Conservation (phyloP, 2,329 filamentous ascomycete genomes). For the Westerdykella ornata region DNA sequence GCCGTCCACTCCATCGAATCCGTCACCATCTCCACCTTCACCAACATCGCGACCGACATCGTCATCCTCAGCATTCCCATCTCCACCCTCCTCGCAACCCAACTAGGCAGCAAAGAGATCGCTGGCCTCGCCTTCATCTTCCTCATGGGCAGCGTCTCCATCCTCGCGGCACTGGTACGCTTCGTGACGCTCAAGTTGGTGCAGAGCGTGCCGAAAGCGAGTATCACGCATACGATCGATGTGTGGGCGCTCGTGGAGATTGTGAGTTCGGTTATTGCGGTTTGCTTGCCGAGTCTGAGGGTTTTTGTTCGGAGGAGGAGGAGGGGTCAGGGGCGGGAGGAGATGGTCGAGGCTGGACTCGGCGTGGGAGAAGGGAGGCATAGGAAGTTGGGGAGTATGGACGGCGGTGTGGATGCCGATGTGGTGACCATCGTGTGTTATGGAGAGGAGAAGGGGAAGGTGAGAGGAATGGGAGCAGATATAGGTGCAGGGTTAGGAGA, state of each 20-base stretch:
- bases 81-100: slow-evolving; percentile 14
- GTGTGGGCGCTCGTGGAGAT: slow-evolving; percentile 31
- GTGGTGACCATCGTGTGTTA: no score
- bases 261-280: slow-evolving; percentile 21
- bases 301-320: slow-evolving; percentile 15
- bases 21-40: slow-evolving; percentile 25
- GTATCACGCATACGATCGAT: slow-evolving; percentile 31
- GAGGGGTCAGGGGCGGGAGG: background rate
- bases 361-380: no score
- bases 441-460: no score
- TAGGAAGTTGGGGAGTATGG: no score
- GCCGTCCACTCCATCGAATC: slow-evolving; percentile 22
- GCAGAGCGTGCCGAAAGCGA: slow-evolving; percentile 15
- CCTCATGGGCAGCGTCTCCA: slow-evolving; percentile 22
- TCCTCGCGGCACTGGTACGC: slow-evolving; percentile 22
- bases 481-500: no score
- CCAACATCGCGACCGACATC: slow-evolving; percentile 24
- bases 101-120: slow-evolving; percentile 13
- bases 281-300: slow-evolving; percentile 21
- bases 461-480: no score
- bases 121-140: slow-evolving; percentile 24
- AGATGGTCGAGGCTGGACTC: no score
- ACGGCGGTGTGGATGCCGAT: no score
- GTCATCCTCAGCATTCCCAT: slow-evolving; percentile 25
- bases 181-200: slow-evolving; percentile 24